Conservation (phyloP, 2,329 filamentous ascomycete species). For the Hypoxylon sp. region DNA sequence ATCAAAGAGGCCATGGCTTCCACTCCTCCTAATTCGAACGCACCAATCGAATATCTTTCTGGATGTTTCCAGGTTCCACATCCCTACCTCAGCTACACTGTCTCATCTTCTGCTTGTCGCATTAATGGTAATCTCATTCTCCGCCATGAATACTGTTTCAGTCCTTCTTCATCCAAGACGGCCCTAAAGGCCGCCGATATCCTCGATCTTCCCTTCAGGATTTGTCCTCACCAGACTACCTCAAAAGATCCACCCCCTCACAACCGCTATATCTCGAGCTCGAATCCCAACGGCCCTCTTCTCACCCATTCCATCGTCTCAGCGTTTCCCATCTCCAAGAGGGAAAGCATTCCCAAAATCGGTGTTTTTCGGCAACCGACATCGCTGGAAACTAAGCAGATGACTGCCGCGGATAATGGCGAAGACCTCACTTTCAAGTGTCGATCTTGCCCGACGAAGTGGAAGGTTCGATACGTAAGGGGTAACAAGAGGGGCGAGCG, state of each 20-base stretch:
- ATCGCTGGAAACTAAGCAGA: background rate
- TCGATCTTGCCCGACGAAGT: conserved; percentile 10
- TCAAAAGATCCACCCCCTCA: background rate
- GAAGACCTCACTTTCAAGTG: conserved; percentile 4
- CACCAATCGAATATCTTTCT: conserved; percentile 6
- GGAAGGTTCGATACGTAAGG: background rate
- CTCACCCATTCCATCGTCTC: conserved; percentile 10
- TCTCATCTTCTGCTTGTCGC: conserved; percentile 11
- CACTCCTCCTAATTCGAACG: background rate
- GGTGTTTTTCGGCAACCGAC: conserved; percentile 2
- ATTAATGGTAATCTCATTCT: conserved; percentile 2
- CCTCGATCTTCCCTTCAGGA: conserved; percentile 10
- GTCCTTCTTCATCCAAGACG: background rate
- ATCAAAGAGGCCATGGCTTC: conserved; percentile 4
- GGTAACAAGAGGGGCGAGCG: background rate
- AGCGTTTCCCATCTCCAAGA: conserved; percentile 8
- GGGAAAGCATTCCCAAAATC: background rate
- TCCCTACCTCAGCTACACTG: conserved; percentile 8
- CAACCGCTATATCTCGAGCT: background rate
- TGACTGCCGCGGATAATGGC: background rate
- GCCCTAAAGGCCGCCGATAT: conserved; percentile 4
- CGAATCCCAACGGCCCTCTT: conserved; percentile 4
- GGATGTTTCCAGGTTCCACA: conserved; percentile 8
- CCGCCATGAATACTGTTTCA: conserved; percentile 10
- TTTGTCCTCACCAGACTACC: conserved; percentile 5